Evolutionary conservation across 1,284 basidiomycete genomes (phyloP), one percentile per base, ranked within the genome.

Genomic region (Ustilago lituana): DNA sequence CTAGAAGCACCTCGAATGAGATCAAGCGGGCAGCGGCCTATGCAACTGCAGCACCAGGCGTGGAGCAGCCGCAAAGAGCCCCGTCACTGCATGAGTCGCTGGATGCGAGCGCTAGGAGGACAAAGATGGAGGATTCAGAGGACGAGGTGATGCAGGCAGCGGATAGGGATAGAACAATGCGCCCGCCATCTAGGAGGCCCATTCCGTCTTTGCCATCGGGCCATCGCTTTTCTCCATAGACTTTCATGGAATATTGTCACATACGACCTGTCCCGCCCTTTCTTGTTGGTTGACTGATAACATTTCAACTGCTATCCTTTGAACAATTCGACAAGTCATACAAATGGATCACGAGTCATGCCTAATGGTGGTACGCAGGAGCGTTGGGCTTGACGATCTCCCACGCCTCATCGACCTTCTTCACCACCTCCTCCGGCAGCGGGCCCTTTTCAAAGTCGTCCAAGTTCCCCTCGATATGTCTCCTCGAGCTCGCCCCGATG

Each of bases 381-480:
- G 61, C 59, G 5, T 65, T 48, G 23, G 68, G 62, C 39, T 70
- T 63, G 17, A 76, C 72, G 8, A 65, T 51, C 41, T 62, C 32
- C 73, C 75, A 77, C 1, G 76, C 74, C 31, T 62, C 32, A 24
- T 76, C 69, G 8, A 78, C 54, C 9, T 64, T 63, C 3, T 61
- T 33, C 9, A 77, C 61, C 22, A 78, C 57, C 5, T 74, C 66
- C 0, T 57, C 11, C 11, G 60, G 62, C 41, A 74, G 36, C 0
- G 68, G 50, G 0, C 58, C 73, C 40, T 73, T 73, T 27, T 76
- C 74, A 22, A 76, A 59, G 36, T 75, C 76, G 9, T 29, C 17
- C 40, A 77, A 40, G 31, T 78, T 78, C 8, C 55, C 39, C 6
- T 69, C 66, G 43, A 78, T 73, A 35, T 78, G 74, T 0, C 53